phyloP scores from a whole-genome alignment of 495 filamentous ascomycete genomes.

The Hyaloscypha bicolor region DNA sequence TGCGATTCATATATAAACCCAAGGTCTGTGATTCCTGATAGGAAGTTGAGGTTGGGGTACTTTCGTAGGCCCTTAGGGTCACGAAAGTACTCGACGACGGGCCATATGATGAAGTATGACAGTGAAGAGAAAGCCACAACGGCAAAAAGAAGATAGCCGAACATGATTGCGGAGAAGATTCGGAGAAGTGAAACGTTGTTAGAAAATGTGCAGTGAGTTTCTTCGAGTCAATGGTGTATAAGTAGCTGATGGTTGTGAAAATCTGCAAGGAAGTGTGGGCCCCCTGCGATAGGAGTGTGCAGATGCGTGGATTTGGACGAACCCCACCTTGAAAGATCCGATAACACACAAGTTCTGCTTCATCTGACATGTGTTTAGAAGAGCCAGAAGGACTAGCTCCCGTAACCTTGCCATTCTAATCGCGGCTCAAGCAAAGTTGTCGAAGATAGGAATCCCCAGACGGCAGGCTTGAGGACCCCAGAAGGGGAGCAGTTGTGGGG shows the following conservation, averaged over 20 bases:
- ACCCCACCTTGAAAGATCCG: slow-evolving; percentile 5
- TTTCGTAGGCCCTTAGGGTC: slow-evolving; percentile 54
- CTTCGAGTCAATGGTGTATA: not conserved
- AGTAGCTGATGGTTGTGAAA: not conserved
- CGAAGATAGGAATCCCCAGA: not conserved
- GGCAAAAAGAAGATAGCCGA: slow-evolving; percentile 15
- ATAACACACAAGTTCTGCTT: not conserved
- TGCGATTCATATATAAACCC: slow-evolving; percentile 48
- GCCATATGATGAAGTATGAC: slow-evolving; percentile 45
- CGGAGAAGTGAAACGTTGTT: not conserved
- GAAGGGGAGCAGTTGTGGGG: not conserved
- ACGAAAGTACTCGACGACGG: slow-evolving; percentile 46
- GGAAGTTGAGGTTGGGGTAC: slow-evolving; percentile 46
- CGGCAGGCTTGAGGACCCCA: not conserved
- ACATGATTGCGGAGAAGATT: slow-evolving; percentile 15
- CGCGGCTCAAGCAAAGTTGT: not conserved
- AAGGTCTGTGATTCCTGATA: slow-evolving; percentile 49
- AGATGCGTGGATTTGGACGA: not conserved
- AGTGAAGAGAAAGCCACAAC: slow-evolving; percentile 33
- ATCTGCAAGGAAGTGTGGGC: slow-evolving; percentile 1
- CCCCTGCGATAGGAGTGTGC: not conserved
- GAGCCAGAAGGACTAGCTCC: not conserved
- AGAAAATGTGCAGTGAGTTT: not conserved
- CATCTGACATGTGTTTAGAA: not conserved
- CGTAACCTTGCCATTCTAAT: not conserved